A percentile compares a stretch with the other conserved stretches of the same genome.
These are phyloP conservation scores for Ophiostoma tasmaniense DNA, from an alignment of 2,329 filamentous ascomycete genomes.

Conservation along the genomic window DNA sequence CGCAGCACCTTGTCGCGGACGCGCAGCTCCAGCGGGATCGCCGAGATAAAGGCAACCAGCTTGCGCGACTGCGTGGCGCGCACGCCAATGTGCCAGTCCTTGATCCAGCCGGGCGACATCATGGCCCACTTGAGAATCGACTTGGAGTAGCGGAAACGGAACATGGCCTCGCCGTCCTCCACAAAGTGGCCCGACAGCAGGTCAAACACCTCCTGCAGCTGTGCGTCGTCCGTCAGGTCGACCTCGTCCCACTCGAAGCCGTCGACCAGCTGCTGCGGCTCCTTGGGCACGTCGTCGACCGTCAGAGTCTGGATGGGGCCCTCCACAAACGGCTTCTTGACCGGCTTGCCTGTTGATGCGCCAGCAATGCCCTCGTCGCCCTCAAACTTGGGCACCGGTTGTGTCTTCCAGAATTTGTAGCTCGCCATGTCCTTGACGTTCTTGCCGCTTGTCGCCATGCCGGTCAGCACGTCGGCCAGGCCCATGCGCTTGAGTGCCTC, in stretches of 20 bases:
- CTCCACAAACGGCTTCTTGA: conserved; percentile 47
- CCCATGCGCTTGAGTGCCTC: conserved; percentile 54
- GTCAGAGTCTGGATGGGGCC: conserved; percentile 78
- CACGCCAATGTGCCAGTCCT: conserved; percentile 91
- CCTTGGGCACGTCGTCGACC: conserved; percentile 68
- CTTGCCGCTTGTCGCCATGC: conserved; percentile 68
- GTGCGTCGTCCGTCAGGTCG: conserved; percentile 68
- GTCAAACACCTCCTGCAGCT: conserved; percentile 85
- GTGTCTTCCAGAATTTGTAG: conserved; percentile 98
- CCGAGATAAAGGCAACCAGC: conserved; percentile 92
- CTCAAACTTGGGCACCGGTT: conserved; percentile 83
- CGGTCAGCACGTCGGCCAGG: conserved; percentile 64
- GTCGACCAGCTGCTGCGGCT: conserved; percentile 63
- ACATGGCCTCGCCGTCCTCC: conserved; percentile 93
- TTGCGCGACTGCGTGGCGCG: conserved; percentile 74
- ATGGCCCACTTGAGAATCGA: conserved; percentile 90
- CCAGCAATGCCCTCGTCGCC: conserved; percentile 28
- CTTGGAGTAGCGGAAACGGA: conserved; percentile 91
- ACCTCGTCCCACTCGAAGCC: conserved; percentile 94
- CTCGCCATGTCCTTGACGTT: conserved; percentile 93
- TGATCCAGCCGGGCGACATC: conserved; percentile 88
- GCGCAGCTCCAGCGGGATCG: conserved; percentile 74
- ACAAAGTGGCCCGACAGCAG: conserved; percentile 91
- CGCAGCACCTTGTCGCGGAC: conserved; percentile 68
- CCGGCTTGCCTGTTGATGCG: conserved; percentile 33